Evolutionary conservation across 2,329 filamentous ascomycete species (phyloP).

Genomic region (Didymella glomerata): DNA sequence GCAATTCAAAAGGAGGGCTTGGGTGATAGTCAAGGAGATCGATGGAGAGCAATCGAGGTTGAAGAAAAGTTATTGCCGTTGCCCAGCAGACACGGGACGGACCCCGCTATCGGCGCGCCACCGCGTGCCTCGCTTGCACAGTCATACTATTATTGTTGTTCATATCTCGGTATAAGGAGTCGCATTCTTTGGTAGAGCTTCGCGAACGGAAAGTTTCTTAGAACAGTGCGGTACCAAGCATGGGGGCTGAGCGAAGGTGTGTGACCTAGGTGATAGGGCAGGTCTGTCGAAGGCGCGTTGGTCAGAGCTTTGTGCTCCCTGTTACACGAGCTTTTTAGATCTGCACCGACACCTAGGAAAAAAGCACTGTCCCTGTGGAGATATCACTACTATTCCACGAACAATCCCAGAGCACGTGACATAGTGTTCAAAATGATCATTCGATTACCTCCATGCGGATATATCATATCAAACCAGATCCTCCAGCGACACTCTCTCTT

Average conservation of each 20-base stretch:
- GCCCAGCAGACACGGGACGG: constrained; percentile 12
- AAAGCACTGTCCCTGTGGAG: neutral
- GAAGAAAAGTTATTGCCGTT: constrained; percentile 10
- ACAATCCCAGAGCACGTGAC: too few species aligned
- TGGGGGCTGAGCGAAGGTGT: neutral
- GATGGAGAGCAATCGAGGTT: neutral
- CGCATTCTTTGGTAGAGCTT: neutral
- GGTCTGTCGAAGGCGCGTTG: neutral
- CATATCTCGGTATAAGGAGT: neutral
- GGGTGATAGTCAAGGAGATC: neutral
- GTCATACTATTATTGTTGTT: neutral
- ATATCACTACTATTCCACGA: neutral
- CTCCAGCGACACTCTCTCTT: neutral
- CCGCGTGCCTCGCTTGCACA: constrained; percentile 5
- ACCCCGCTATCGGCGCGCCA: constrained; percentile 14
- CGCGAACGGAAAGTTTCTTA: neutral
- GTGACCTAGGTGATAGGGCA: neutral
- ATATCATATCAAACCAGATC: neutral
- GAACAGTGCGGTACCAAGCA: neutral
- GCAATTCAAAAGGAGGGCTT: neutral
- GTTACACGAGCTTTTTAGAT: neutral
- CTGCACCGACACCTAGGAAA: neutral
- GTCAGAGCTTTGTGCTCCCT: neutral
- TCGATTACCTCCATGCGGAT: neutral
- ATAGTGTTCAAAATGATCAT: too few species aligned